Conservation (phyloP, 768 basidiomycete genomes). For the Termitomyces titanicus region DNA sequence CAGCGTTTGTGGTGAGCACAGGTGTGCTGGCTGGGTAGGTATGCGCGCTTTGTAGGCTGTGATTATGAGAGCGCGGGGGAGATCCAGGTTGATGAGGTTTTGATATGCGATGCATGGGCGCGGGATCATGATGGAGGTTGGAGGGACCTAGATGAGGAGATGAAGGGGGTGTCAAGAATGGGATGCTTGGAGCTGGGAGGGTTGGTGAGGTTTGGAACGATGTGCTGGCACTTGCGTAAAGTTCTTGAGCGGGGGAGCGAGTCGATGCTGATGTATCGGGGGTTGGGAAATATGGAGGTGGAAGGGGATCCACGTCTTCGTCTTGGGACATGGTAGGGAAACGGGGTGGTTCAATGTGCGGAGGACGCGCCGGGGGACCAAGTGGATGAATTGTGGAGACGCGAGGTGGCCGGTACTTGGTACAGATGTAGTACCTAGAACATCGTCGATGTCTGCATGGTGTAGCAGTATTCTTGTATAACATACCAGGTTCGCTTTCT, state of each 20-base stretch:
- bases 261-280: neutral
- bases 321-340: too few species aligned
- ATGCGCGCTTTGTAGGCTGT: conserved; percentile 5
- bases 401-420: conserved; percentile 9
- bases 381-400: conserved; percentile 12
- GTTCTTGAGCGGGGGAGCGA: conserved; percentile 13
- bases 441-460: too few species aligned
- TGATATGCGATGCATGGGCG: neutral
- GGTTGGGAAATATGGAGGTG: neutral
- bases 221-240: conserved; percentile 13
- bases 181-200: neutral
- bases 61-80: neutral
- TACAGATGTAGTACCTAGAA: conserved; percentile 17
- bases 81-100: conserved; percentile 6
- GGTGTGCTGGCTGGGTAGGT: conserved; percentile 3
- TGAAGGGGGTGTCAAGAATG: neutral
- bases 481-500: conserved; percentile 8
- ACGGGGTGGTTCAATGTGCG: too few species aligned
- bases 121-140: too few species aligned
- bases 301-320: neutral
- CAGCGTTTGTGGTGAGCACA: neutral
- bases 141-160: neutral
- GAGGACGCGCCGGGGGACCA: conserved; percentile 3
- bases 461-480: too few species aligned
- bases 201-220: conserved; percentile 2